These are phyloP conservation scores for Euphrasia arctica DNA, from an alignment of 305 asterid genomes.

Conservation along the genomic window DNA sequence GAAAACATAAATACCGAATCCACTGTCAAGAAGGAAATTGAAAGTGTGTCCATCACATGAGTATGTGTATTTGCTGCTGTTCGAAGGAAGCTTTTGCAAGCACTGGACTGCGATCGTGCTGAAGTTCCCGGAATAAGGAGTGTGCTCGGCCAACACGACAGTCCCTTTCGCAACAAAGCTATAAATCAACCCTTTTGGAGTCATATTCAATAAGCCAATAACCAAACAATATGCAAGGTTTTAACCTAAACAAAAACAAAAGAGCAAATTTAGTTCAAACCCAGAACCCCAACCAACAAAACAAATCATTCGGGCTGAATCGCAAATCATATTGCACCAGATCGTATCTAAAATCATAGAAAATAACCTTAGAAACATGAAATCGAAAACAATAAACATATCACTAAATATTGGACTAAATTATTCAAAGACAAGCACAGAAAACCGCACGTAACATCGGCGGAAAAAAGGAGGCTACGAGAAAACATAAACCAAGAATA, in stretches of 20 bases:
- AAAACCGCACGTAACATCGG: conserved; percentile 19
- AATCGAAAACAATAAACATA: conserved; percentile 1
- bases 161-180: conserved; percentile 98
- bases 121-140: conserved; percentile 94
- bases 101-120: conserved; percentile 98
- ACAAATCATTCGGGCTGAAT: conserved; percentile 8
- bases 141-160: conserved; percentile 95
- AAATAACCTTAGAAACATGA: conserved; percentile 20
- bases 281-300: conserved; percentile 16
- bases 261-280: conserved; percentile 13
- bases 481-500: conserved; percentile 19
- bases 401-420: neutral
- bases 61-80: conserved; percentile 95
- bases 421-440: conserved; percentile 2
- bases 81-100: conserved; percentile 87
- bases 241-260: conserved; percentile 19
- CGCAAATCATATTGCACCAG: conserved; percentile 15
- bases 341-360: neutral
- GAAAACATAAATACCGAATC: conserved; percentile 58
- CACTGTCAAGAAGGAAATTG: conserved; percentile 82
- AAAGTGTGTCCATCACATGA: conserved; percentile 99
- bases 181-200: conserved; percentile 89
- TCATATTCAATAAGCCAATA: conserved; percentile 41
- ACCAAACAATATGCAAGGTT: neutral
- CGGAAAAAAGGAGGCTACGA: neutral